Percentiles rank a stretch among this genome's conserved stretches.
Evolutionary conservation across 163 green algal species (phyloP).

Genomic region (Trebouxia gelatinosa): DNA sequence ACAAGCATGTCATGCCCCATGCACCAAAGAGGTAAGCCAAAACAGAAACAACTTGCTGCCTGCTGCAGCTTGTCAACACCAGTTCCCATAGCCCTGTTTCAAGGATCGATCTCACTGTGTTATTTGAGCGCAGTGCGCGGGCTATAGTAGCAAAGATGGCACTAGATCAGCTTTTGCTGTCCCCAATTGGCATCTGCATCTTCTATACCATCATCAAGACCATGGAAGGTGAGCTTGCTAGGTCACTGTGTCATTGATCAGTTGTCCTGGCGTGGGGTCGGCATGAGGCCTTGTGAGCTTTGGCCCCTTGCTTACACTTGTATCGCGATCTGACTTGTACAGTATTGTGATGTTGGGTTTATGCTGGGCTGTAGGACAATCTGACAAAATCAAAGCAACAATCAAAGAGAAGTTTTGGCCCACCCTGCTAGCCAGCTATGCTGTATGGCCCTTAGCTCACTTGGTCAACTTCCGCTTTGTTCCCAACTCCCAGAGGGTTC

Average conservation of each 20-base stretch:
- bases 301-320: too few species aligned
- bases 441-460: constrained; percentile 50
- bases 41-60: background rate
- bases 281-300: too few species aligned
- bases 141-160: constrained; percentile 59
- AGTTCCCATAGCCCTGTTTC: background rate
- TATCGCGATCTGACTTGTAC: too few species aligned
- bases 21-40: constrained; percentile 17
- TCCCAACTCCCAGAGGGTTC: constrained; percentile 46
- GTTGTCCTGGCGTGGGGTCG: too few species aligned
- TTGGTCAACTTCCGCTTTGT: constrained; percentile 54
- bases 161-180: constrained; percentile 57
- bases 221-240: constrained; percentile 53
- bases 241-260: too few species aligned
- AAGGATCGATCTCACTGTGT: background rate
- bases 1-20: constrained; percentile 18
- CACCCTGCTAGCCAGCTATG: constrained; percentile 39
- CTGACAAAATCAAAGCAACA: constrained; percentile 14
- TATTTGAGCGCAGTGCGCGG: constrained; percentile 26
- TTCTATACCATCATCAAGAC: constrained; percentile 57
- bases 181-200: constrained; percentile 49
- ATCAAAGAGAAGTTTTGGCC: constrained; percentile 36
- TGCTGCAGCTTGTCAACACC: background rate
- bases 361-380: constrained; percentile 22
- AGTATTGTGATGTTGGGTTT: too few species aligned